Evolutionary conservation across 75 land plant genomes (phyloP).

Genomic region (Picea glauca): DNA sequence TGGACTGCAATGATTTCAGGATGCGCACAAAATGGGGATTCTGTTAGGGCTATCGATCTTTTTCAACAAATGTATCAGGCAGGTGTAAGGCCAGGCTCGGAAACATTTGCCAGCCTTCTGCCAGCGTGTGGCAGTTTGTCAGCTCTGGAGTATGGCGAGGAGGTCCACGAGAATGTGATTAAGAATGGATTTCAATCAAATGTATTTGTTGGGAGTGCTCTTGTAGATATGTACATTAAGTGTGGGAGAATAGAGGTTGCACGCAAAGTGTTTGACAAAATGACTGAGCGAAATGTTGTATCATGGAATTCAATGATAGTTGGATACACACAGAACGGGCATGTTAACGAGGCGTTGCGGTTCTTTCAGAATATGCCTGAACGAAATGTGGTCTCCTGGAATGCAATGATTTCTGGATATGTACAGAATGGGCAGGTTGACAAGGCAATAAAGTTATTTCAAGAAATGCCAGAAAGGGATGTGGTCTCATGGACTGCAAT

Average conservation of each 20-base stretch:
- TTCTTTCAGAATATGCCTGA: background rate
- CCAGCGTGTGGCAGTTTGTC: background rate
- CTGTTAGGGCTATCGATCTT: constrained; percentile 41
- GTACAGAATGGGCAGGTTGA: background rate
- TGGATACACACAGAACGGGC: background rate
- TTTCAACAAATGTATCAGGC: constrained; percentile 41
- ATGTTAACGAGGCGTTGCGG: background rate
- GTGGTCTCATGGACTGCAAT: constrained; percentile 10
- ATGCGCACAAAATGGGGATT: constrained; percentile 12
- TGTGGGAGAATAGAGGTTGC: constrained; percentile 1
- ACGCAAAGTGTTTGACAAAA: constrained; percentile 8
- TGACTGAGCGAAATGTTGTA: constrained; percentile 1
- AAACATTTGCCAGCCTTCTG: background rate
- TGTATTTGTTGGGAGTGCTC: background rate
- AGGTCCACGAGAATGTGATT: background rate
- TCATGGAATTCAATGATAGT: constrained; percentile 12
- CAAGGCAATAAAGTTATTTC: background rate
- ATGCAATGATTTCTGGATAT: constrained; percentile 1
- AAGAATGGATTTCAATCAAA: background rate
- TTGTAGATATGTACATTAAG: constrained; percentile 5
- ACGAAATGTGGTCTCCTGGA: constrained; percentile 10
- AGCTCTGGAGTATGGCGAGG: background rate
- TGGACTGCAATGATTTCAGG: constrained; percentile 33
- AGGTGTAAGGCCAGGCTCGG: background rate
- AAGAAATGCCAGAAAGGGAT: background rate